Evolutionary conservation across 2,329 filamentous ascomycete genomes (phyloP).

Genomic region (Pyrenochaeta sp.): DNA sequence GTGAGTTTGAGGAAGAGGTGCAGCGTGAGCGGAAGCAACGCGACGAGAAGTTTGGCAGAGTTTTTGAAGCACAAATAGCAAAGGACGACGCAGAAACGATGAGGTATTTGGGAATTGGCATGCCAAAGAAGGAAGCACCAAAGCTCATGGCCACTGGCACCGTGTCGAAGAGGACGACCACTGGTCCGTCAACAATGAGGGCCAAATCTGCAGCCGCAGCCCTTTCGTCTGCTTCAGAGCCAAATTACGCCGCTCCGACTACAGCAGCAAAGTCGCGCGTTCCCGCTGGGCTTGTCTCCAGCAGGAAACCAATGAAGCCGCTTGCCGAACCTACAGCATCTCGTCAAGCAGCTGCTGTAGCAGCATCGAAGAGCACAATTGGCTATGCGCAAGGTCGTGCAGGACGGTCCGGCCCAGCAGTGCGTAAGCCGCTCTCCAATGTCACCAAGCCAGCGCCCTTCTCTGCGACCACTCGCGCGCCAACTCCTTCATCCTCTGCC

Average conservation of each 20-base stretch:
- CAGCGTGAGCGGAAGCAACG: slow-evolving; percentile 59
- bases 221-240: slow-evolving; percentile 46
- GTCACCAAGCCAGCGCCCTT: slow-evolving; percentile 42
- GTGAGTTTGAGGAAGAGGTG: slow-evolving; percentile 61
- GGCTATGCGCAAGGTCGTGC: slow-evolving; percentile 83
- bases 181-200: slow-evolving; percentile 60
- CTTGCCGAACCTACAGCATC: slow-evolving; percentile 59
- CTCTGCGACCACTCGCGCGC: slow-evolving; percentile 31
- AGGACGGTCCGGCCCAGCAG: slow-evolving; percentile 54
- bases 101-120: slow-evolving; percentile 38
- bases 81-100: slow-evolving; percentile 59
- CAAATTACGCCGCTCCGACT: slow-evolving; percentile 51
- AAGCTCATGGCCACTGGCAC: slow-evolving; percentile 12
- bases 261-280: slow-evolving; percentile 51
- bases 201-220: slow-evolving; percentile 61
- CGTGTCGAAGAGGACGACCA: slow-evolving; percentile 25
- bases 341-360: slow-evolving; percentile 68
- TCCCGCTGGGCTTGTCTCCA: slow-evolving; percentile 43
- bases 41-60: slow-evolving; percentile 72
- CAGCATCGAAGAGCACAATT: slow-evolving; percentile 80
- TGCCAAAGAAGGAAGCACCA: slow-evolving; percentile 37
- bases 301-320: slow-evolving; percentile 51
- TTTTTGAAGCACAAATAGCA: slow-evolving; percentile 69
- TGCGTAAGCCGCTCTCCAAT: slow-evolving; percentile 49
- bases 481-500: slow-evolving; percentile 22